Evolutionary conservation across 768 basidiomycete genomes (phyloP).

Genomic region (Floccularia luteovirens): DNA sequence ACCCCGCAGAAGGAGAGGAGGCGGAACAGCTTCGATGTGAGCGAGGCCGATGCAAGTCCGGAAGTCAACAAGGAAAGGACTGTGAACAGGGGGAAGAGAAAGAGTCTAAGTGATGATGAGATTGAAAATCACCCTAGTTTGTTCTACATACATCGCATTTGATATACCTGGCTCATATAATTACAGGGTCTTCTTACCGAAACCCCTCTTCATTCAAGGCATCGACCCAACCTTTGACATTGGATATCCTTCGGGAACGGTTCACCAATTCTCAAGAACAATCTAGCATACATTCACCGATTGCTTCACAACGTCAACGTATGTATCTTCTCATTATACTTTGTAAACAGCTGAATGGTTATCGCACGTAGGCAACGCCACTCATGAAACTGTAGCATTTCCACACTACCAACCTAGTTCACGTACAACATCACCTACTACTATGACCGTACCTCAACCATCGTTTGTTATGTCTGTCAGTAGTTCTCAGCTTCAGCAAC

Average conservation of each 20-base stretch:
- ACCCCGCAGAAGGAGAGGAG: conserved; percentile 49
- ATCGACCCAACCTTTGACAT: conserved; percentile 36
- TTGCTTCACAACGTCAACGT: neutral
- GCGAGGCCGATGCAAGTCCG: conserved; percentile 53
- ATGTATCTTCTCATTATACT: neutral
- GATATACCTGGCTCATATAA: neutral
- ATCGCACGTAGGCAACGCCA: conserved; percentile 18
- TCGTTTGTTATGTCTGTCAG: conserved; percentile 47
- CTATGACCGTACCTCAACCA: conserved; percentile 48
- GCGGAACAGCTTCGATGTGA: conserved; percentile 52
- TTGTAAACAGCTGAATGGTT: neutral
- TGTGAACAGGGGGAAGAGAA: conserved; percentile 41
- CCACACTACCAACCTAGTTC: conserved; percentile 30
- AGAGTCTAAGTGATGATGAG: conserved; percentile 66
- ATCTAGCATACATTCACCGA: neutral
- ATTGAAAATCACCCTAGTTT: conserved; percentile 43
- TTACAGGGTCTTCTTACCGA: conserved; percentile 14
- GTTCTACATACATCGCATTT: conserved; percentile 12
- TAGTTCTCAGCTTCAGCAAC: conserved; percentile 38
- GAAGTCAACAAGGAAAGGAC: conserved; percentile 30
- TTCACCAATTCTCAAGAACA: conserved; percentile 14
- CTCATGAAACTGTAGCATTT: conserved; percentile 29
- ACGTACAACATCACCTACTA: conserved; percentile 34
- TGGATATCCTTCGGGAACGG: conserved; percentile 38
- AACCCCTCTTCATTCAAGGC: conserved; percentile 26